Percentiles rank a stretch among this genome's conserved stretches.
Conservation (phyloP, 345 rosid species). For the Sisymbrium irio region DNA sequence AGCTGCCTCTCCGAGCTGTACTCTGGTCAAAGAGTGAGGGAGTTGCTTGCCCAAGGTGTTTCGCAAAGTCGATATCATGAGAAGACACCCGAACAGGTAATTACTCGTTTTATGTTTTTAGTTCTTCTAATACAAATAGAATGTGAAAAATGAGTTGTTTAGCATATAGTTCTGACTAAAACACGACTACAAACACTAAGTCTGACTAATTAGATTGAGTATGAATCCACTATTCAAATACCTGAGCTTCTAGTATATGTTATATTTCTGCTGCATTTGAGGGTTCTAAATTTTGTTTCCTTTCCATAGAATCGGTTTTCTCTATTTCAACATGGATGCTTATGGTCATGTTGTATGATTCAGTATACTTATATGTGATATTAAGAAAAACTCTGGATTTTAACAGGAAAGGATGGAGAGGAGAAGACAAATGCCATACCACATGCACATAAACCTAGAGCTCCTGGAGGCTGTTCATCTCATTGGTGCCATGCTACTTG, state of each 20-base stretch:
- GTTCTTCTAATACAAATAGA: neutral
- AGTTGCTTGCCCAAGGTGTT: constrained; percentile 97
- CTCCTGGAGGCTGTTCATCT: constrained; percentile 91
- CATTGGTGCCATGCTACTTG: constrained; percentile 89
- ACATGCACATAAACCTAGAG: constrained; percentile 96
- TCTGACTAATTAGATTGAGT: neutral
- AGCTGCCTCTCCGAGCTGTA: constrained; percentile 89
- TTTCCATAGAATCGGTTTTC: neutral
- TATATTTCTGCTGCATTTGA: neutral
- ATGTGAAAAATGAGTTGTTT: neutral
- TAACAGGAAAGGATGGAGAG: constrained; percentile 84
- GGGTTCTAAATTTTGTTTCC: neutral
- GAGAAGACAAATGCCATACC: constrained; percentile 96
- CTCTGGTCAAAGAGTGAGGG: constrained; percentile 90
- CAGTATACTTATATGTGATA: neutral
- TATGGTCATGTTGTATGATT: neutral
- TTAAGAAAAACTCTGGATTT: neutral
- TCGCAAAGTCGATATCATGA: constrained; percentile 90
- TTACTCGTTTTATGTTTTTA: neutral
- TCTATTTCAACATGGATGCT: neutral
- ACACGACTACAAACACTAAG: neutral
- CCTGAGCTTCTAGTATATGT: neutral
- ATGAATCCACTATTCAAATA: neutral
- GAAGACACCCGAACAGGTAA: constrained; percentile 96
- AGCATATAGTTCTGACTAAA: neutral